Conservation (phyloP, 1,284 basidiomycete species). For the Sanghuangporus baumii region DNA sequence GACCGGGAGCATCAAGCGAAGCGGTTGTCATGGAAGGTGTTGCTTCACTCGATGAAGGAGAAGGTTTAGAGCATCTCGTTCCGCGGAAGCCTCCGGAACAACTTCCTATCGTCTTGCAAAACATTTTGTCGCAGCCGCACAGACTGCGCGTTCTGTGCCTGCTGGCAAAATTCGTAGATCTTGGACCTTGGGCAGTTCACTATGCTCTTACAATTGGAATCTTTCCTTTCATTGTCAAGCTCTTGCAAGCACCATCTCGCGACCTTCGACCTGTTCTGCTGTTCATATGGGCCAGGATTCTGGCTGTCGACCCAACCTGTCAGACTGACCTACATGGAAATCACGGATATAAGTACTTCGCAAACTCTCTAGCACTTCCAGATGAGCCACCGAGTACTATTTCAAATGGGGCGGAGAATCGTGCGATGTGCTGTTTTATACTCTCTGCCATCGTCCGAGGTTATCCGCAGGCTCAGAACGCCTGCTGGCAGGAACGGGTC, state of each 20-base stretch:
- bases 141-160: constrained; percentile 92
- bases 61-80: constrained; percentile 55
- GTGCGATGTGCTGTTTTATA: constrained; percentile 99
- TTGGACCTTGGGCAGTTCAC: constrained; percentile 98
- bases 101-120: constrained; percentile 95
- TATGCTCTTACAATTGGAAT: constrained; percentile 97
- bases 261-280: constrained; percentile 97
- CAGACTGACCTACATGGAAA: constrained; percentile 88
- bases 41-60: constrained; percentile 21
- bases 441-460: constrained; percentile 90
- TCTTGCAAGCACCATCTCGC: constrained; percentile 90
- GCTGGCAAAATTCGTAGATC: constrained; percentile 96
- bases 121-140: constrained; percentile 94
- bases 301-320: constrained; percentile 91
- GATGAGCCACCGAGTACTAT: constrained; percentile 53
- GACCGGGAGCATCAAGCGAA: constrained; percentile 53
- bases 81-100: constrained; percentile 92
- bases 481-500: constrained; percentile 80
- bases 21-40: constrained; percentile 7
- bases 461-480: constrained; percentile 81
- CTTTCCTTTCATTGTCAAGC: constrained; percentile 97
- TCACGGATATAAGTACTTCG: constrained; percentile 86
- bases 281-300: constrained; percentile 97
- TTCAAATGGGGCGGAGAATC: constrained; percentile 93
- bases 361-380: constrained; percentile 66